Percentiles rank a stretch among this genome's conserved stretches.
Evolutionary conservation across 2,329 filamentous ascomycete genomes (phyloP).

Genomic region (Aspergillus carbonarius): DNA sequence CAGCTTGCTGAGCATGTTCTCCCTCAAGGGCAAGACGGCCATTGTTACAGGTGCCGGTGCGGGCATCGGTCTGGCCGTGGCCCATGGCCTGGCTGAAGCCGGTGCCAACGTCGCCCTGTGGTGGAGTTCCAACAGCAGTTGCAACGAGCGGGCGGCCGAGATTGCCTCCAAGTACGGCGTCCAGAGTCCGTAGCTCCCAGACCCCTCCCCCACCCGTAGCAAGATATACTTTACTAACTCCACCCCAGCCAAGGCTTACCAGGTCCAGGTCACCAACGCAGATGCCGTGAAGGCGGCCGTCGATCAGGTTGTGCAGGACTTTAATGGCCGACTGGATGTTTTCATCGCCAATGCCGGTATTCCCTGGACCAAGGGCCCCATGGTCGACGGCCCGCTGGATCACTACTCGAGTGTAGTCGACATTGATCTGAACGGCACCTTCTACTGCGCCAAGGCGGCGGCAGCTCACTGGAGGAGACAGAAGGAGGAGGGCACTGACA

Average conservation of each 20-base stretch:
- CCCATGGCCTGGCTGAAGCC: constrained; percentile 65
- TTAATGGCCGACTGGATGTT: constrained; percentile 72
- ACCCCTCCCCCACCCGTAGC: background rate
- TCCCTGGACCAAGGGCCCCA: constrained; percentile 67
- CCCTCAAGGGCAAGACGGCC: constrained; percentile 67
- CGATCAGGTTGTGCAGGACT: constrained; percentile 55
- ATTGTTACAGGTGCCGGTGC: constrained; percentile 69
- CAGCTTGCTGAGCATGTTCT: constrained; percentile 65
- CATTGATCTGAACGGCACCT: constrained; percentile 73
- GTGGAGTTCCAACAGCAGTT: constrained; percentile 69
- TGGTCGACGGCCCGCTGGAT: constrained; percentile 64
- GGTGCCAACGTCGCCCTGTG: constrained; percentile 71
- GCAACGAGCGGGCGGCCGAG: constrained; percentile 59
- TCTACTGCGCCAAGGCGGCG: constrained; percentile 72
- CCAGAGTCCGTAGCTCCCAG: constrained; percentile 43
- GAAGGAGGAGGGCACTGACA: constrained; percentile 64
- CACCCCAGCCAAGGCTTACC: constrained; percentile 47
- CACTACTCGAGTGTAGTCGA: constrained; percentile 67
- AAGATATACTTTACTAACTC: constrained; percentile 4
- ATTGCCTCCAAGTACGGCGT: constrained; percentile 67
- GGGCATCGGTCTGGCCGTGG: constrained; percentile 66
- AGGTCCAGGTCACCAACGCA: constrained; percentile 47
- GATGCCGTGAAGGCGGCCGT: constrained; percentile 44
- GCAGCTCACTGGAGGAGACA: constrained; percentile 69
- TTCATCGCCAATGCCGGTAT: constrained; percentile 80